Evolutionary conservation across 2,329 filamentous ascomycete genomes (phyloP).

Genomic region (Aspergillus sp.): DNA sequence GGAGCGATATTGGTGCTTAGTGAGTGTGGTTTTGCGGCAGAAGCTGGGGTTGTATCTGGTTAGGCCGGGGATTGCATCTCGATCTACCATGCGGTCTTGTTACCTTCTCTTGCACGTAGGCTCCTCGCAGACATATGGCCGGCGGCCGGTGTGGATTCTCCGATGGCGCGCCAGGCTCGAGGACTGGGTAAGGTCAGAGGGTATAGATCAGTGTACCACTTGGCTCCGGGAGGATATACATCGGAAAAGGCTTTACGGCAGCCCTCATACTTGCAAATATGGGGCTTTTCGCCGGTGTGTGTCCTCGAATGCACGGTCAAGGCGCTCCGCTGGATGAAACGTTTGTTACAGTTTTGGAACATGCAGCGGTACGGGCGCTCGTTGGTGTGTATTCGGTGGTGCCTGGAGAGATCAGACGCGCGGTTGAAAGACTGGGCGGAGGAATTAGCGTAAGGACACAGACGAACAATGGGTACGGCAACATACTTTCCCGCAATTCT

Average conservation of each 20-base stretch:
- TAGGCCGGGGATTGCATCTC: background rate
- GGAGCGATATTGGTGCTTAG: constrained; percentile 40
- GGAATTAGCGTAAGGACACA: constrained; percentile 4
- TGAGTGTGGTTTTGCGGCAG: constrained; percentile 42
- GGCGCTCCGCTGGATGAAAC: constrained; percentile 49
- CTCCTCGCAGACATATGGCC: constrained; percentile 41
- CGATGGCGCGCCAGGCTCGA: constrained; percentile 42
- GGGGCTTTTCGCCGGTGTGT: too few relatives aligned
- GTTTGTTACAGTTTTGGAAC: constrained; percentile 46
- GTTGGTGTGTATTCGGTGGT: constrained; percentile 49
- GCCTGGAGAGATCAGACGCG: constrained; percentile 48
- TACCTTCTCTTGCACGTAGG: constrained; percentile 41
- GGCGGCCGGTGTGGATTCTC: constrained; percentile 40
- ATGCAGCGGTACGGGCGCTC: constrained; percentile 48
- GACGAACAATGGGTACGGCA: background rate
- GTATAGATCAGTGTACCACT: too few relatives aligned
- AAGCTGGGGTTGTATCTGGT: constrained; percentile 27
- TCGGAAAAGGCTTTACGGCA: constrained; percentile 46
- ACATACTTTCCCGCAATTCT: constrained; percentile 43
- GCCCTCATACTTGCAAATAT: constrained; percentile 42
- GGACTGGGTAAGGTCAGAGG: constrained; percentile 25
- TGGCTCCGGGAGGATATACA: too few relatives aligned
- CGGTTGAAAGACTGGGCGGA: constrained; percentile 46
- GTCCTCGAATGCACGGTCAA: constrained; percentile 46
- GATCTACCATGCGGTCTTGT: constrained; percentile 4